phyloP scores from a whole-genome alignment of 1,139 yeast species.

The Kodamaea arcana region DNA sequence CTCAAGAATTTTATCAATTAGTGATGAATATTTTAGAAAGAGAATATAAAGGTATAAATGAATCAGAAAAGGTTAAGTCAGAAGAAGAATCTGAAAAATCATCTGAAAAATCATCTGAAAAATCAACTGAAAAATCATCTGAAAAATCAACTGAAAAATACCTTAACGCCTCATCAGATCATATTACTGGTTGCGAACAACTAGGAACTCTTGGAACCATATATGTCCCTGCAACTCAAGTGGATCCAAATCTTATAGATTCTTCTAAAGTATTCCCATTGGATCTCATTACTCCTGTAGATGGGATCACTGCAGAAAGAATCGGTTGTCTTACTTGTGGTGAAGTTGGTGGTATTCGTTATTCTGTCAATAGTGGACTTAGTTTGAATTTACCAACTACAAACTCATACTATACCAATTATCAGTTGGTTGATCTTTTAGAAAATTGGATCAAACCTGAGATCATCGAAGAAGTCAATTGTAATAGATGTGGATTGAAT shows the following conservation, averaged over 20 bases:
- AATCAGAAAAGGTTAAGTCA: constrained; percentile 8
- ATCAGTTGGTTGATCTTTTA: constrained; percentile 54
- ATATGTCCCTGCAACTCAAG: constrained; percentile 67
- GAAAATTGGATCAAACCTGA: constrained; percentile 77
- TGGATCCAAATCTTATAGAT: constrained; percentile 58
- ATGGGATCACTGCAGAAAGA: constrained; percentile 80
- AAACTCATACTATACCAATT: constrained; percentile 34
- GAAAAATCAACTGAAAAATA: constrained; percentile 19
- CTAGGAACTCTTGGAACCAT: constrained; percentile 59
- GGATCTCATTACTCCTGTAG: constrained; percentile 77
- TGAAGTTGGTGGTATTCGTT: constrained; percentile 87
- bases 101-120: not conserved
- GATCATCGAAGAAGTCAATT: constrained; percentile 85
- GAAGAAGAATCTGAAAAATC: constrained; percentile 10
- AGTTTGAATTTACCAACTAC: constrained; percentile 59
- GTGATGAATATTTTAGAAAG: constrained; percentile 69
- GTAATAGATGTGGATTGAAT: constrained; percentile 80
- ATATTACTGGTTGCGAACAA: constrained; percentile 44
- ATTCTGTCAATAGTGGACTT: constrained; percentile 75
- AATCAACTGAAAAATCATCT: constrained; percentile 3
- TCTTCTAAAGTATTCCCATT: constrained; percentile 46
- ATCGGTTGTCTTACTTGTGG: constrained; percentile 89
- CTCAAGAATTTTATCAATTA: constrained; percentile 88
- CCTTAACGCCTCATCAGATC: no score
- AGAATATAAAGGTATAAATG: constrained; percentile 40